Evolutionary conservation across 148 eudicot species (phyloP), one percentile per base, ranked within the genome.

Genomic region (Diospyros kaki): DNA sequence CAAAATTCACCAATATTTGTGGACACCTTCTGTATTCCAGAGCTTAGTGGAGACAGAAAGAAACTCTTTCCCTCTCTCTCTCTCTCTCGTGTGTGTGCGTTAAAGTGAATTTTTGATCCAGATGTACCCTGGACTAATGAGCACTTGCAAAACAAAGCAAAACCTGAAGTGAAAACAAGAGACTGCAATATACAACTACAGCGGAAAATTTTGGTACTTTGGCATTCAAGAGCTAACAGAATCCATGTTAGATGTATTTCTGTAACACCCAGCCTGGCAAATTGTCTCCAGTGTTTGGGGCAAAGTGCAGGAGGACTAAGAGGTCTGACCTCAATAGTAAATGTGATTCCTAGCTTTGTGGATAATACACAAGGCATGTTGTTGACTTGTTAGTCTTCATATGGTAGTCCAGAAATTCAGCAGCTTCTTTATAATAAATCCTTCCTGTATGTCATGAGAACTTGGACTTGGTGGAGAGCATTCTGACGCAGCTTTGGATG

Each of bases 301-400:
- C 38, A 42, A 39, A 17, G 54, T 56, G 64, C 39, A 28, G 28
- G 28, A n/a, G 18, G 74, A 71, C 52, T 71, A 43, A n/a, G 46
- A 71, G 39, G 17, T 58, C 69, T 53, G 58, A 51, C 50, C 18
- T 11, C 18, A 45, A 73, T 62, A 64, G 69, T 51, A 60, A 73
- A 70, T 66, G 70, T 46, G 11, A 13, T 40, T 4, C 1, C 42
- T 2, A 7, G 38, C 44, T 12, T 45, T 39, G 53, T 12, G 9
- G 54, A 46, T 66, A 40, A 46, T 14, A n/a, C 14, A 66, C 17
- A 11, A 40, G 38, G 50, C 38, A 50, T 68, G 11, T 4, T 2
- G 1, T 9, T 46, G 3, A 1, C 12, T 42, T 48, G 9, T 44
- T 28, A 6, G 18, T 2, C n/a, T 48, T 0, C 18, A 14, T 17